Evolutionary conservation across 2,329 filamentous ascomycete genomes (phyloP).

Genomic region (Diaporthe sp.): DNA sequence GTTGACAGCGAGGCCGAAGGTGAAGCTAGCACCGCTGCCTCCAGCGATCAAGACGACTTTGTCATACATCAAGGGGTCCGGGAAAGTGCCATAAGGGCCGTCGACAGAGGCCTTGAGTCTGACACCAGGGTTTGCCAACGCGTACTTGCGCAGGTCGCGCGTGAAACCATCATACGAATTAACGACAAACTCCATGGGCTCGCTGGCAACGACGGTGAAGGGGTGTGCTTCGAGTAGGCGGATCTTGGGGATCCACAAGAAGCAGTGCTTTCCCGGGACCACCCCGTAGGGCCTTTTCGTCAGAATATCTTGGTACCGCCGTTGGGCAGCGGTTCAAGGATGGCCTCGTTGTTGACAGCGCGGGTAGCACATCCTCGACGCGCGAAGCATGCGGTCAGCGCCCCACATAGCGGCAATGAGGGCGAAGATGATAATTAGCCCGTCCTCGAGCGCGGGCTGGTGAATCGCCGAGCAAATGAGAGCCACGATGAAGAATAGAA

Average conservation of each 20-base stretch:
- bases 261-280: constrained; percentile 69
- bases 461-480: constrained; percentile 62
- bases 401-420: constrained; percentile 60
- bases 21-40: constrained; percentile 71
- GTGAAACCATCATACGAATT: constrained; percentile 70
- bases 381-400: constrained; percentile 60
- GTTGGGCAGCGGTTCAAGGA: constrained; percentile 62
- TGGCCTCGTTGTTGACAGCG: constrained; percentile 62
- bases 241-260: constrained; percentile 71
- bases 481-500: constrained; percentile 59
- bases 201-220: constrained; percentile 67
- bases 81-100: constrained; percentile 68
- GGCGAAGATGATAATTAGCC: constrained; percentile 54
- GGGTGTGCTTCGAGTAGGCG: constrained; percentile 69
- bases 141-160: constrained; percentile 62
- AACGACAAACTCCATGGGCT: constrained; percentile 68
- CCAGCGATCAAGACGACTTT: constrained; percentile 69
- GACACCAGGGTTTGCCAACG: constrained; percentile 58
- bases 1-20: constrained; percentile 59
- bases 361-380: constrained; percentile 54
- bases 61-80: constrained; percentile 62
- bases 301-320: constrained; percentile 65
- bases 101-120: constrained; percentile 64
- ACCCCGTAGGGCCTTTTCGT: constrained; percentile 58
- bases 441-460: constrained; percentile 56